Evolutionary conservation across 2,329 filamentous ascomycete genomes (phyloP), one percentile per base, ranked within the genome.

Genomic region (Penicillium sp.): DNA sequence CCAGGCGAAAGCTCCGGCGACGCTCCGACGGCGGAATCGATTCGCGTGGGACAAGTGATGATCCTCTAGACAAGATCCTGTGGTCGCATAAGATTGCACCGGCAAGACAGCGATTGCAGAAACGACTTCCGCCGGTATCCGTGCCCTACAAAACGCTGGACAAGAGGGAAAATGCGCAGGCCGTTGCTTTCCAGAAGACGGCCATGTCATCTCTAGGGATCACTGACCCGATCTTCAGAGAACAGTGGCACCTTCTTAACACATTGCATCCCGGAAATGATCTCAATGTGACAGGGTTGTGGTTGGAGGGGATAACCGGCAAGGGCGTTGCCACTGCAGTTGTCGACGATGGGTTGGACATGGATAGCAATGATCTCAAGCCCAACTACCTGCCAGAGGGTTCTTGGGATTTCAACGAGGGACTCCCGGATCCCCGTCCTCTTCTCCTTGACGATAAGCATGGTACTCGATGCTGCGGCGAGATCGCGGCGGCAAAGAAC

Each of bases 221-320:
- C 62, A 75, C 79, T 33, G 94, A 99, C 69, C 94, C 94, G 19
- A 96, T 96, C 51, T 99, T 97, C 76, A 81, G 84, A 41, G 89
- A 95, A 55, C 94, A 99, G 76, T 99, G 94, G 94, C 94, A 99
- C 81, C 79, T 99, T 46, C 87, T 89, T 78, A 99, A 99, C 72
- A 81, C 89, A 0, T 72, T 89, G 6, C 86, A 96, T 66, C 72
- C 86, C 0, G 93, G 92, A 6, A 90, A 97, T 75, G 94, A 99
- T 72, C 84, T 99, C 69, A 99, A 99, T 68, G 92, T 97, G n/a
- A 96, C 92, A 0, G 91, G 87, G 13, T 82, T 97, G 6, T 99
- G 94, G 94, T 72, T 91, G 66, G 86, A 94, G 65, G 93, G 92
- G 5, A 87, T 97, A 56, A 97, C 93, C 0, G 94, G 94, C 53